These are phyloP conservation scores for Helichrysum umbraculigerum DNA, from an alignment of 129 eudicot species.

Conservation along the genomic window DNA sequence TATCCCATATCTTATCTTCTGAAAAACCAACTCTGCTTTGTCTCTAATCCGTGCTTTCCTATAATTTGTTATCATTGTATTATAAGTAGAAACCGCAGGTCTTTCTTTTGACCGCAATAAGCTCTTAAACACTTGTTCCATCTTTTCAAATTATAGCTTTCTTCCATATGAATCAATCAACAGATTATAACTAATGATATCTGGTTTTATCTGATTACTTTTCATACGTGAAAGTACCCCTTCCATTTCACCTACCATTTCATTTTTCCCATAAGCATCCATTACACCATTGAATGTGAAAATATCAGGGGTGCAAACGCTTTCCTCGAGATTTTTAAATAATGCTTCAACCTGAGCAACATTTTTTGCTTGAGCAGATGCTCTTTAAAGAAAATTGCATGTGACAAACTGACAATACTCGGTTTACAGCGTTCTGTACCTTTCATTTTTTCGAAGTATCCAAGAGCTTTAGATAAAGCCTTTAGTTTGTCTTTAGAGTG, in stretches of 20 bases:
- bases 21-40: slow-evolving; percentile 61
- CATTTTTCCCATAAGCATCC: slow-evolving; percentile 95
- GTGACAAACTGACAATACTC: slow-evolving; percentile 78
- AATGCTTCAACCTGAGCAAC: slow-evolving; percentile 64
- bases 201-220: slow-evolving; percentile 73
- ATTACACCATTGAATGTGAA: slow-evolving; percentile 88
- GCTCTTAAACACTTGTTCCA: slow-evolving; percentile 92
- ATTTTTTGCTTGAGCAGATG: slow-evolving; percentile 74
- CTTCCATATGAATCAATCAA: slow-evolving; percentile 91
- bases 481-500: slow-evolving; percentile 78
- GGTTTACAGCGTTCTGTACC: slow-evolving; percentile 80
- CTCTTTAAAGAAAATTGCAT: slow-evolving; percentile 85
- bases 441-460: slow-evolving; percentile 90
- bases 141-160: slow-evolving; percentile 89
- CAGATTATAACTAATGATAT: slow-evolving; percentile 68
- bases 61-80: slow-evolving; percentile 85
- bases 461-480: slow-evolving; percentile 74
- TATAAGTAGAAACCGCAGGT: slow-evolving; percentile 73
- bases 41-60: slow-evolving; percentile 91
- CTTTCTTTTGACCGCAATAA: slow-evolving; percentile 73
- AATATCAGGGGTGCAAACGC: slow-evolving; percentile 70
- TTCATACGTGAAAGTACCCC: slow-evolving; percentile 68
- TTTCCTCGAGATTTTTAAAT: slow-evolving; percentile 78
- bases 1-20: slow-evolving; percentile 72
- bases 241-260: slow-evolving; percentile 95